phyloP scores from a whole-genome alignment of 192 early-diverging fungal genomes.

The Coemansia umbellata region DNA sequence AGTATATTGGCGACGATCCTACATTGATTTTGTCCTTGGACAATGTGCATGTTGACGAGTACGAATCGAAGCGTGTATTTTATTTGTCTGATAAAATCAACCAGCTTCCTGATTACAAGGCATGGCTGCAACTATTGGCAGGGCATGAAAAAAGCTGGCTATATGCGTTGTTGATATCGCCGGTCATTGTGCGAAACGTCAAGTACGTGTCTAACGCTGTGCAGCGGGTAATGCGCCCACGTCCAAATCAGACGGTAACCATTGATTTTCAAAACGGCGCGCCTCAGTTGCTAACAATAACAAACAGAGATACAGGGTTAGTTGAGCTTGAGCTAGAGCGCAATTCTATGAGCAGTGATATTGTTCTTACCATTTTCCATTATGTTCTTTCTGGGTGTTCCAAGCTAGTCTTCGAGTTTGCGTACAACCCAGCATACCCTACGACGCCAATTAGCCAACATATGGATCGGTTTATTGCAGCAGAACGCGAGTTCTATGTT shows the following conservation, averaged over 20 bases:
- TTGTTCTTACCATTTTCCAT: slow-evolving; percentile 47
- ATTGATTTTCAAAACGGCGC: background rate
- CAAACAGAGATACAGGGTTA: slow-evolving; percentile 54
- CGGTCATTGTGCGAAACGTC: slow-evolving; percentile 67
- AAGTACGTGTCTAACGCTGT: slow-evolving; percentile 58
- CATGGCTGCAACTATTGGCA: slow-evolving; percentile 71
- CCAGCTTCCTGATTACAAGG: slow-evolving; percentile 18
- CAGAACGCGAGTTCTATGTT: slow-evolving; percentile 1
- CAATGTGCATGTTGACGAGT: background rate
- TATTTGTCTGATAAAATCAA: slow-evolving; percentile 21
- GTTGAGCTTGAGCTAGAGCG: slow-evolving; percentile 83
- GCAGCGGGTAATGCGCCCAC: slow-evolving; percentile 56
- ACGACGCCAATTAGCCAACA: slow-evolving; percentile 7
- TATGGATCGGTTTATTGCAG: background rate
- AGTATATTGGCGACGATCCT: slow-evolving; percentile 59
- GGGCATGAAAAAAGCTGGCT: slow-evolving; percentile 75
- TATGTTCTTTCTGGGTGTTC: slow-evolving; percentile 34
- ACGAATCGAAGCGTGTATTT: slow-evolving; percentile 1
- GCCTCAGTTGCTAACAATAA: slow-evolving; percentile 2
- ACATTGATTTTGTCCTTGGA: background rate
- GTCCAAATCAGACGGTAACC: slow-evolving; percentile 48
- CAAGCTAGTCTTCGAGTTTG: background rate
- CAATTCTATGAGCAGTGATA: slow-evolving; percentile 56
- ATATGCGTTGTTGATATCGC: slow-evolving; percentile 69
- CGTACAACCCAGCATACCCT: slow-evolving; percentile 6